A percentile compares a stretch with the other conserved stretches of the same genome.
Conservation (phyloP, 306 rosid genomes). For the Quercus ilex region DNA sequence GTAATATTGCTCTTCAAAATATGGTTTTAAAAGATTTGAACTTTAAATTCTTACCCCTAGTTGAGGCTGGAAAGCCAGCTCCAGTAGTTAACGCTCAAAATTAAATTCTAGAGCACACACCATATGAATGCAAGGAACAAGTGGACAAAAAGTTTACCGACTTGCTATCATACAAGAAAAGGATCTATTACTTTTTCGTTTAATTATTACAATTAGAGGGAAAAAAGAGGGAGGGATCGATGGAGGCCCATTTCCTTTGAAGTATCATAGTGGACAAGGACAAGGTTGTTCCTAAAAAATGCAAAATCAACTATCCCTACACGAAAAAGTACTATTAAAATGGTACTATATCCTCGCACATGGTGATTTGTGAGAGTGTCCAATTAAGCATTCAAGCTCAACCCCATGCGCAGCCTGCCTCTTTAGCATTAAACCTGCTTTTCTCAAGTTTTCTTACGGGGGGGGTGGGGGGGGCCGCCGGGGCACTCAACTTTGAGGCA, state of each 20-base stretch:
- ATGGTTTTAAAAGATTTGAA: too few relatives aligned
- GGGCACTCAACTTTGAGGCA: constrained; percentile 18
- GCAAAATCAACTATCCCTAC: neutral
- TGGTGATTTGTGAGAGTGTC: neutral
- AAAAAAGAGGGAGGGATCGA: too few relatives aligned
- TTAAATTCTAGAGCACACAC: too few relatives aligned
- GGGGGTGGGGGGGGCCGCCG: neutral
- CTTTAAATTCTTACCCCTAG: too few relatives aligned
- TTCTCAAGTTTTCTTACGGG: neutral
- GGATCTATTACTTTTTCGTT: too few relatives aligned
- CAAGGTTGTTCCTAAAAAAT: neutral
- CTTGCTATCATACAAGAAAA: too few relatives aligned
- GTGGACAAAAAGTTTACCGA: too few relatives aligned
- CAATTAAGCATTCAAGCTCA: neutral
- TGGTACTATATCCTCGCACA: neutral
- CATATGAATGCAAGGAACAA: too few relatives aligned
- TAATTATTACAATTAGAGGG: too few relatives aligned
- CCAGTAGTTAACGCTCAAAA: too few relatives aligned
- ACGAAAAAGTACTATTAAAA: neutral
- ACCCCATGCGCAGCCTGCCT: neutral
- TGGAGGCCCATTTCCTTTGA: neutral
- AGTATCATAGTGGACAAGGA: neutral
- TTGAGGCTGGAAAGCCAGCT: too few relatives aligned
- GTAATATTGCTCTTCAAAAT: too few relatives aligned
- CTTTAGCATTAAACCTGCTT: neutral